Base-by-base conservation (phyloP, 139 green algal genomes). In the Closterium sp. region DNA sequence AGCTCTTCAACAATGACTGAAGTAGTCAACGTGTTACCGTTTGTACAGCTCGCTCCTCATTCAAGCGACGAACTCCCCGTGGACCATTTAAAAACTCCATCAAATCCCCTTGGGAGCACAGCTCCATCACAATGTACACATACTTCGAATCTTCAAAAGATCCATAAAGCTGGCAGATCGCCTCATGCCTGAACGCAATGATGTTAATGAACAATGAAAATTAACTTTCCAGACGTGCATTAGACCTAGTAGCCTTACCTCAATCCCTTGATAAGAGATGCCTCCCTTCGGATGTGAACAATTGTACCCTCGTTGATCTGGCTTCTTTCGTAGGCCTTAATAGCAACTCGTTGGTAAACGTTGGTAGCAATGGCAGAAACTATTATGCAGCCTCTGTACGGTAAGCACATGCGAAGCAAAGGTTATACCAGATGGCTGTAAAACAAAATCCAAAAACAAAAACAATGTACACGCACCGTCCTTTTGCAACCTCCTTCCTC, bases 111-210 rank as follows among this genome's bases (percentile, higher is more conserved):
- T 97, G 96, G 11, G 94, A 91, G 0, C 97, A 97, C 93, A 95
- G 97, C 94, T 98, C 97, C 92, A 97, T 95, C 22, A 97, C 95
- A 91, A 99, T 94, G 95, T 98, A 98, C 2, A 98, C 96, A 31
- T 42, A 73, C 31, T 31, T 92, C 19, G 4, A 38, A 62, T 92
- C 89, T 31, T 92, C 89, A 34, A 92, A 92, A 30, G 89, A 84
- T 32, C 89, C 89, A 24, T 89, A 92, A 24, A 92, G 21, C 27
- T 30, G 19, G 85, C 89, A 92, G 22, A 92, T 92, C 21, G 50
- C n/a, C 24, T 29, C 27, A 42, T 92, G 50, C 85, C 89, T 92
- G 70, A 89, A 50, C 1, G 86, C 28, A 50, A 28, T 45, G 86
- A 89, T 2, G 42, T 89, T 27, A 31, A 88, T 31, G 31, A 28